Percentiles rank a stretch among this genome's conserved stretches.
Evolutionary conservation across 176 grass and related monocot species (phyloP).

Genomic region (Lolium perenne): DNA sequence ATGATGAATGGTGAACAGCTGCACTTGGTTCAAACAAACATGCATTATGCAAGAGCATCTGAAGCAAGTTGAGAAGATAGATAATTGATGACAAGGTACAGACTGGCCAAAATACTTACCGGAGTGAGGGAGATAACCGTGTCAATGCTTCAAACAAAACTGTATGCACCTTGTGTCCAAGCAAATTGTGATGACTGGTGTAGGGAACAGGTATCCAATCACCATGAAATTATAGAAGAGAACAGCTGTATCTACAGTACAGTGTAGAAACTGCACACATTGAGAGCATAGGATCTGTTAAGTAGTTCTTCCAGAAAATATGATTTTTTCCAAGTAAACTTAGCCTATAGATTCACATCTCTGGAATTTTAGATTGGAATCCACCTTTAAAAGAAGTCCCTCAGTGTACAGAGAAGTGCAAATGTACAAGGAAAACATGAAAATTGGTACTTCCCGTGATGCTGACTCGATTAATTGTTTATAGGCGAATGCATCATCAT

Average conservation of each 20-base stretch:
- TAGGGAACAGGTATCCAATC: conserved; percentile 41
- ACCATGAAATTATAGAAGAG: conserved; percentile 17
- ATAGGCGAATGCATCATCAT: no score
- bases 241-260: background rate
- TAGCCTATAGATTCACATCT: no score
- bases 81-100: background rate
- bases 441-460: no score
- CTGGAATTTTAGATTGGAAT: no score
- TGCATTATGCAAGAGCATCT: background rate
- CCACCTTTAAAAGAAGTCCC: no score
- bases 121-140: conserved; percentile 37
- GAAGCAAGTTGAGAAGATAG: background rate
- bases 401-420: no score
- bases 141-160: conserved; percentile 35
- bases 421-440: no score
- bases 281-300: no score
- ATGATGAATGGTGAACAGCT: background rate
- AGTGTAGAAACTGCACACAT: background rate
- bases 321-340: no score
- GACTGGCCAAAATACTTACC: background rate
- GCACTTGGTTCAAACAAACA: background rate
- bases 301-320: no score
- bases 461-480: no score
- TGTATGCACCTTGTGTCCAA: conserved; percentile 10
- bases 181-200: conserved; percentile 23